phyloP scores from a whole-genome alignment of 2,329 filamentous ascomycete genomes.

The Calonectria honghensis region DNA sequence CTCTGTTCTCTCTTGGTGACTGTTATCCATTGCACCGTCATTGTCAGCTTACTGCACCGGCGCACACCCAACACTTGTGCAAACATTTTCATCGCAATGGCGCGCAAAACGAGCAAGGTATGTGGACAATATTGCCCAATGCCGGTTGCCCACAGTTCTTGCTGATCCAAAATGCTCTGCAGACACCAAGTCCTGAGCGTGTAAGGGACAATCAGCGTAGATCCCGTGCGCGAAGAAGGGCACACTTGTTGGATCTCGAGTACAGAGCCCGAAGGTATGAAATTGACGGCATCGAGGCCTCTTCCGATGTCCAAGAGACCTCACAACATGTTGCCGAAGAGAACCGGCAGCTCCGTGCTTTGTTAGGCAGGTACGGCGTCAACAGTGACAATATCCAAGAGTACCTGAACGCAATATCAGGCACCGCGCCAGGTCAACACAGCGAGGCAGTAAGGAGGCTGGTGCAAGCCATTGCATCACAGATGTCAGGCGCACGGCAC shows the following conservation, averaged over 20 bases:
- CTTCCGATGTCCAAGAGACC: conserved; percentile 81
- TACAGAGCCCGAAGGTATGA: conserved; percentile 76
- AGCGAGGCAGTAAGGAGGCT: too few relatives aligned
- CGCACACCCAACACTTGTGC: neutral
- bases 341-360: conserved; percentile 77
- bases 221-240: conserved; percentile 82
- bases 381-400: conserved; percentile 69
- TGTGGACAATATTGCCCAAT: neutral
- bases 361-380: conserved; percentile 76
- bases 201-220: conserved; percentile 86
- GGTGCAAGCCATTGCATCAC: too few relatives aligned
- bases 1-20: too few relatives aligned
- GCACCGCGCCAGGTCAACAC: too few relatives aligned
- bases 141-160: neutral
- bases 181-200: conserved; percentile 68
- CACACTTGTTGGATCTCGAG: conserved; percentile 83
- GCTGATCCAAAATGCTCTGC: conserved; percentile 1
- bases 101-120: neutral
- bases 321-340: conserved; percentile 82
- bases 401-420: too few relatives aligned
- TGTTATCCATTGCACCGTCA: too few relatives aligned
- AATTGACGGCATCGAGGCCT: conserved; percentile 79
- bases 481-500: too few relatives aligned
- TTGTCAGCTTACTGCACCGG: neutral
- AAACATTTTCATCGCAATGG: neutral